phyloP scores from a whole-genome alignment of 345 rosid species.

The Salix brachista region DNA sequence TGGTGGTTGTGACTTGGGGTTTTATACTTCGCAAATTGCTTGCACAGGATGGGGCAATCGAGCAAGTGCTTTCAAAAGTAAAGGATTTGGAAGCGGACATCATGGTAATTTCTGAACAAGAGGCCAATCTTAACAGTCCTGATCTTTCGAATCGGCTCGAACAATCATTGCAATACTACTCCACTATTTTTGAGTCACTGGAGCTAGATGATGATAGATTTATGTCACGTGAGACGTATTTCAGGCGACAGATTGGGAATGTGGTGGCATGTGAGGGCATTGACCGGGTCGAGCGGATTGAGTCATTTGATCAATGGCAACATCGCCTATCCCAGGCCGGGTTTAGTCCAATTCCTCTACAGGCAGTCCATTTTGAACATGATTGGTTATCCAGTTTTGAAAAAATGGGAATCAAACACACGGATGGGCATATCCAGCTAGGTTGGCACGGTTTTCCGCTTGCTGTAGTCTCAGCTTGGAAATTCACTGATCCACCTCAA shows the following conservation, averaged over 20 bases:
- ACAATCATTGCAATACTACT: not conserved
- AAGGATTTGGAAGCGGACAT: not conserved
- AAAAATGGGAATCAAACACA: too few species aligned
- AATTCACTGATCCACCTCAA: too few species aligned
- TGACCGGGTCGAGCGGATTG: conserved; percentile 42
- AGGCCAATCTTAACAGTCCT: not conserved
- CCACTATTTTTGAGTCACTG: not conserved
- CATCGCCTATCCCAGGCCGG: conserved; percentile 48
- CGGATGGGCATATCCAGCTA: not conserved
- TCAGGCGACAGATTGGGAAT: not conserved
- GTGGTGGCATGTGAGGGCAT: conserved; percentile 24
- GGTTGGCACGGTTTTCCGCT: fast-evolving
- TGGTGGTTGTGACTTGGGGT: conserved; percentile 70
- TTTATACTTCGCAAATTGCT: conserved; percentile 66
- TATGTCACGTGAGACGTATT: not conserved
- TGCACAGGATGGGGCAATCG: conserved; percentile 38
- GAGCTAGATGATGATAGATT: conserved; percentile 51
- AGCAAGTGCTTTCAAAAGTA: conserved; percentile 23
- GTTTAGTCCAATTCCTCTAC: conserved; percentile 32
- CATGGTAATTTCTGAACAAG: not conserved
- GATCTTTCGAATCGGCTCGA: not conserved
- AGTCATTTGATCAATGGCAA: conserved; percentile 63
- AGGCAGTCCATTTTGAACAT: fast-evolving
- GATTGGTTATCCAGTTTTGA: fast-evolving
- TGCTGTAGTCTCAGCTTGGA: too few species aligned